Evolutionary conservation across 257 asterid genomes (phyloP).

Genomic region (Plantago major): DNA sequence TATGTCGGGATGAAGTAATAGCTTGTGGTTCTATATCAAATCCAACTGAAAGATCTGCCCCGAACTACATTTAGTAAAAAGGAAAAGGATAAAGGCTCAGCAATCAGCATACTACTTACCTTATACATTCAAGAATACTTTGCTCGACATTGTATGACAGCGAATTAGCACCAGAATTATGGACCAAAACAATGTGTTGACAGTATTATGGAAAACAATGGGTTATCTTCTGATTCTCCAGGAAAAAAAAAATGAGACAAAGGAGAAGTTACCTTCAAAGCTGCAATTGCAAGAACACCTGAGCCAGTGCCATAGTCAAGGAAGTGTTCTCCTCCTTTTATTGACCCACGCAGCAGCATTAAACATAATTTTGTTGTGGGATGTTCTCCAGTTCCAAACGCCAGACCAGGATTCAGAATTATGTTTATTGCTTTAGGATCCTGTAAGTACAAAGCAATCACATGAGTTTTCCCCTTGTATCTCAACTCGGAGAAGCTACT

Average conservation of each 20-base stretch:
- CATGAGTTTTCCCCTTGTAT: too few relatives aligned
- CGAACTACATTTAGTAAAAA: slow-evolving; percentile 44
- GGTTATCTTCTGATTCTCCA: too few relatives aligned
- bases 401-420: slow-evolving; percentile 82
- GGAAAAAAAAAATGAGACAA: background rate
- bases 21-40: slow-evolving; percentile 87
- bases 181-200: too few relatives aligned
- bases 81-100: too few relatives aligned
- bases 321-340: slow-evolving; percentile 78
- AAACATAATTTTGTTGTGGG: slow-evolving; percentile 88
- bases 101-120: too few relatives aligned
- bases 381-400: slow-evolving; percentile 97
- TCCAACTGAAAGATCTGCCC: slow-evolving; percentile 75
- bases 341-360: slow-evolving; percentile 49
- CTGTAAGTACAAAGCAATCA: slow-evolving; percentile 30
- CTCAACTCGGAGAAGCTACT: too few relatives aligned
- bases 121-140: too few relatives aligned
- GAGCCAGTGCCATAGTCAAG: slow-evolving; percentile 97
- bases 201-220: too few relatives aligned
- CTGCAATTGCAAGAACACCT: slow-evolving; percentile 91
- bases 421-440: slow-evolving; percentile 71
- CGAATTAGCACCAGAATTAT: background rate
- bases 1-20: slow-evolving; percentile 64
- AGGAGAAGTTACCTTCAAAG: slow-evolving; percentile 56
- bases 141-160: too few relatives aligned